Base-by-base conservation (phyloP, 768 basidiomycete species). In the Favolaschia claudopus region DNA sequence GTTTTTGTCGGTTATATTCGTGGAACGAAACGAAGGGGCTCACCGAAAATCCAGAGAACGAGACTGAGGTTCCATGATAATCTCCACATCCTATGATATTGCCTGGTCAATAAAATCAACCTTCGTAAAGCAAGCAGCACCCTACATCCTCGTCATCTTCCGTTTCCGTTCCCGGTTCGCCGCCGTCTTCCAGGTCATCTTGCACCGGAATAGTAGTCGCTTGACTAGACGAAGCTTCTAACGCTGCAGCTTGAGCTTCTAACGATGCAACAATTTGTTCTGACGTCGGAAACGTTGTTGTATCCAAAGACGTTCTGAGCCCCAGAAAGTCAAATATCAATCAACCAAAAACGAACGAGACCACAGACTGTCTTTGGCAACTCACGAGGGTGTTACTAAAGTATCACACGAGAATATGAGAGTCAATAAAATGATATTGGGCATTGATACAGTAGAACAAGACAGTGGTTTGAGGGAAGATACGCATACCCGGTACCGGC, bases 21-120 rank as follows among this genome's bases (percentile, higher is more conserved):
- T 19, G 17, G 17, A 27, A 19, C n/a, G 13, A 24, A 36, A 34
- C 32, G 31, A 46, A 19, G 7, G 20, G 33, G 62, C 77, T 50
- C 70, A 89, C 89, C 92, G 82, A 67, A 93, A 85, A 76, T 94
- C 92, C 19, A 91, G 75, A 5, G 88, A 89, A 53, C 87, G 88
- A 17, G 85, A 73, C 9, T 87, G 78, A 3, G 87, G 87, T 67
- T 96, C 93, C 86, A 93, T 89, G 52, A 96, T 94, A 64, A 96
- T 91, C 78, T 96, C 95, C 62, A 96, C 82, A 70, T 96, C 89
- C 89, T 93, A 56, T n/a, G n/a, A n/a, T n/a, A 38, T 24, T 54
- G 29, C 32, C 36, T 52, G 20, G 42, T 53, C 40, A 62, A 43
- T 36, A 43, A 24, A 45, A 32, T 27, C 24, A 25, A 19, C 13